Conservation (phyloP, 2,329 filamentous ascomycete genomes). For the Macrophomina pseudophaseolina region DNA sequence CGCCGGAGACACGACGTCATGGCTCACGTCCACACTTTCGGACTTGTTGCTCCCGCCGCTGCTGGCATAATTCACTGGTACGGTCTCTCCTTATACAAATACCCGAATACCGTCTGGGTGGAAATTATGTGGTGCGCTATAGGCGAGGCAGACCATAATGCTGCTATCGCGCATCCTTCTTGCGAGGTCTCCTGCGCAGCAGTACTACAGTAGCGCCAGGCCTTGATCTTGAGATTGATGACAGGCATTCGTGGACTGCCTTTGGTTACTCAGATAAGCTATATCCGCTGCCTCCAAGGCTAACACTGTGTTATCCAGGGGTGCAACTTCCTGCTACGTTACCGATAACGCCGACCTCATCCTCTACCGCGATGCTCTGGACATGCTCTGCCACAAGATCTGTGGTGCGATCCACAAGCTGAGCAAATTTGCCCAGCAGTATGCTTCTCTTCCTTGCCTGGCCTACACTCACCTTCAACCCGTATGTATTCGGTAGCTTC, state of each 20-base stretch:
- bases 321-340: constrained; percentile 65
- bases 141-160: neutral
- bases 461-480: constrained; percentile 78
- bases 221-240: no score
- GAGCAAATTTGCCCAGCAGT: constrained; percentile 71
- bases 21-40: constrained; percentile 75
- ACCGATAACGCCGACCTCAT: constrained; percentile 83
- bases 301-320: constrained; percentile 25
- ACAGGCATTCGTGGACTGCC: no score
- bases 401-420: constrained; percentile 80
- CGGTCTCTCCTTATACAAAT: neutral
- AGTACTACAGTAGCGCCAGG: no score
- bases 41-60: constrained; percentile 73
- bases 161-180: no score
- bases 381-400: constrained; percentile 77
- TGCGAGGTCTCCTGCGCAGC: no score
- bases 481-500: constrained; percentile 33
- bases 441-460: constrained; percentile 74
- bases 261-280: no score
- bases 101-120: no score
- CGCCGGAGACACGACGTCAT: constrained; percentile 65
- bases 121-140: no score
- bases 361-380: constrained; percentile 74
- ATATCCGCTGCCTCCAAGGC: neutral
- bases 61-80: constrained; percentile 80